A percentile compares a stretch with the other conserved stretches of the same genome.
Evolutionary conservation across 176 grass and related monocot species (phyloP).

Genomic region (Oryza nivara): DNA sequence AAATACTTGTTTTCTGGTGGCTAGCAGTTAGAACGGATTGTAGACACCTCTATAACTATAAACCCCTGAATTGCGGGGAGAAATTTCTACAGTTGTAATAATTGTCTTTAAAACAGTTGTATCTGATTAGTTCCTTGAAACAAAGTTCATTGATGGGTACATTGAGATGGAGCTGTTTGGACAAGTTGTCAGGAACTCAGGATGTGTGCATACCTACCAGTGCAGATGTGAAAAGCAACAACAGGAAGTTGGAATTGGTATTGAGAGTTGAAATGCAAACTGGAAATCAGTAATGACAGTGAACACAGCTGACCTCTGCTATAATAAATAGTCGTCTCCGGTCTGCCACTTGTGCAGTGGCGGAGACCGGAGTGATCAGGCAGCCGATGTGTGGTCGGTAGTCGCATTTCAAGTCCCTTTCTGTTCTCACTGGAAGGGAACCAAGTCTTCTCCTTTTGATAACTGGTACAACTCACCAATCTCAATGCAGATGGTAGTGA

Average conservation of each 20-base stretch:
- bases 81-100: neutral
- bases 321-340: neutral
- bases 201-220: neutral
- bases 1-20: neutral
- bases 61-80: neutral
- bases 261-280: neutral
- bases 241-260: constrained; percentile 17
- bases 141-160: neutral
- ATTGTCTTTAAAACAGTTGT: neutral
- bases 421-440: constrained; percentile 5
- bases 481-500: constrained; percentile 28
- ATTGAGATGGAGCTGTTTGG: neutral
- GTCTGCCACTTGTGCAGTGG: constrained; percentile 23
- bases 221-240: neutral
- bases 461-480: constrained; percentile 41
- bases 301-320: neutral
- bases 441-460: neutral
- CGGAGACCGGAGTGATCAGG: neutral
- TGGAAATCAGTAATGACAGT: neutral
- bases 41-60: constrained; percentile 35
- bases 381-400: neutral
- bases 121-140: neutral
- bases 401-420: constrained; percentile 17
- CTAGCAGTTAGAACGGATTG: neutral
- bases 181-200: constrained; percentile 2